These are phyloP conservation scores for Leucosporidium yakuticum DNA, from an alignment of 768 basidiomycete species.

Conservation along the genomic window DNA sequence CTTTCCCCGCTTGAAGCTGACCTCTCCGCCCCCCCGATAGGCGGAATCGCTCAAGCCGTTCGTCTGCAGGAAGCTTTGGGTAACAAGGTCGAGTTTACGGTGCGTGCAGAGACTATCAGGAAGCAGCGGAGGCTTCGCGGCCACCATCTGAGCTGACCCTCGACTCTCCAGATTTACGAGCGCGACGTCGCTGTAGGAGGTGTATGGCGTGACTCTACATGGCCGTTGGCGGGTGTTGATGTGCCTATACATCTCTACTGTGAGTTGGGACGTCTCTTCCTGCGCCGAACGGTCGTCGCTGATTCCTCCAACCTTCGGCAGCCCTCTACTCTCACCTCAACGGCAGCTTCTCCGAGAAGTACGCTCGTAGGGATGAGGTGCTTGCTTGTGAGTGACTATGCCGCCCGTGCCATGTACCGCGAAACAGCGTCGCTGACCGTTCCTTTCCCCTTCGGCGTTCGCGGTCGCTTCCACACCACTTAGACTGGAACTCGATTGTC, in stretches of 20 bases:
- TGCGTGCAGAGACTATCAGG: background rate
- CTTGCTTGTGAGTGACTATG: conserved; percentile 6
- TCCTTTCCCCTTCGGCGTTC: background rate
- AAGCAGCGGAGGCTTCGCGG: too few relatives aligned
- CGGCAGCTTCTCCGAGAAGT: conserved; percentile 14
- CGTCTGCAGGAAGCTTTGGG: conserved; percentile 30
- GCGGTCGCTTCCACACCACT: too few relatives aligned
- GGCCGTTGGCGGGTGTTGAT: conserved; percentile 30
- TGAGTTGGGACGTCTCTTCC: background rate
- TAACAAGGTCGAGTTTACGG: conserved; percentile 15
- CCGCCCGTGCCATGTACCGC: too few relatives aligned
- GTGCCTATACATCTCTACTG: conserved; percentile 24
- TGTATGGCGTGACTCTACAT: conserved; percentile 26
- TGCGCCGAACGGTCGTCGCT: background rate
- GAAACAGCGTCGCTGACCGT: background rate
- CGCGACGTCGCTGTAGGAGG: conserved; percentile 20
- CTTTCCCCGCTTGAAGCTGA: too few relatives aligned
- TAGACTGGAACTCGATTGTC: conserved; percentile 26
- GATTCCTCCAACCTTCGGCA: background rate
- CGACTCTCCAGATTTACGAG: conserved; percentile 1
- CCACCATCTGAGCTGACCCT: background rate
- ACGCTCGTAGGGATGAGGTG: conserved; percentile 19
- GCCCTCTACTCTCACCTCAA: conserved; percentile 24
- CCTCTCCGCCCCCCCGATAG: background rate
- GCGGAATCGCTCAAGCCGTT: conserved; percentile 33